Evolutionary conservation across 768 basidiomycete genomes (phyloP).

Genomic region (Daedalea quercina): DNA sequence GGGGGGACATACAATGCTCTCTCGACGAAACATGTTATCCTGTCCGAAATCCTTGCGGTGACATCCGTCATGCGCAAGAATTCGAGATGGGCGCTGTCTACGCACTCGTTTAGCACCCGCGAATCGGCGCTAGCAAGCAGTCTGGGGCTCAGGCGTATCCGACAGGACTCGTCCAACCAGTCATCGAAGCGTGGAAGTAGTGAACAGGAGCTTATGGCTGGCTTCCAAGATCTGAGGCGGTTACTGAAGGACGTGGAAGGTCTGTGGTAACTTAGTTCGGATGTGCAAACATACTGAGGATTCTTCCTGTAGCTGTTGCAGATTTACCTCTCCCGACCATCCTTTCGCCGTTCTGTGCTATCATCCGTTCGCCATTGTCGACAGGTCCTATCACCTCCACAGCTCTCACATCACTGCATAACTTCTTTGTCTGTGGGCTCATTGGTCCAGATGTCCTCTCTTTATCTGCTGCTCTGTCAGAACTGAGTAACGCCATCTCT

Average conservation of each 20-base stretch:
- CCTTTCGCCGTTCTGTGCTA: conserved; percentile 84
- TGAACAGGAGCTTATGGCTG: conserved; percentile 84
- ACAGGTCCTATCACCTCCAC: conserved; percentile 98
- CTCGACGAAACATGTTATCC: conserved; percentile 71
- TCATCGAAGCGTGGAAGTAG: conserved; percentile 45
- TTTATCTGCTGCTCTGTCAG: conserved; percentile 64
- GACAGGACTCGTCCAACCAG: conserved; percentile 35
- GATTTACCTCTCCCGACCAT: conserved; percentile 53
- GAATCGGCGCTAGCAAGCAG: conserved; percentile 69
- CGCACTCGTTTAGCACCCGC: conserved; percentile 49
- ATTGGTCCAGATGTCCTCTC: conserved; percentile 50
- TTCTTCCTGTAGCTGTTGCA: conserved; percentile 24
- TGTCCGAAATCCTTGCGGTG: conserved; percentile 86
- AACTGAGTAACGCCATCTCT: conserved; percentile 84
- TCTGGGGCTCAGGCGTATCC: conserved; percentile 64
- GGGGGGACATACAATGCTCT: conserved; percentile 19
- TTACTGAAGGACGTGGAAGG: conserved; percentile 64
- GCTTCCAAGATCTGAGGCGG: conserved; percentile 83
- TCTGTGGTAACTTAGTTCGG: conserved; percentile 23
- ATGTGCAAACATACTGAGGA: background rate
- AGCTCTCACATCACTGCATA: conserved; percentile 82
- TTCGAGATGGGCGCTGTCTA: conserved; percentile 86
- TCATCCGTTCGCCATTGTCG: conserved; percentile 89
- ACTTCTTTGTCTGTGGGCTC: conserved; percentile 76
- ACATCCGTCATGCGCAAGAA: conserved; percentile 97